A percentile compares a stretch with the other conserved stretches of the same genome.
Conservation (phyloP, 2,329 filamentous ascomycete genomes). For the Thielaviopsis populi region DNA sequence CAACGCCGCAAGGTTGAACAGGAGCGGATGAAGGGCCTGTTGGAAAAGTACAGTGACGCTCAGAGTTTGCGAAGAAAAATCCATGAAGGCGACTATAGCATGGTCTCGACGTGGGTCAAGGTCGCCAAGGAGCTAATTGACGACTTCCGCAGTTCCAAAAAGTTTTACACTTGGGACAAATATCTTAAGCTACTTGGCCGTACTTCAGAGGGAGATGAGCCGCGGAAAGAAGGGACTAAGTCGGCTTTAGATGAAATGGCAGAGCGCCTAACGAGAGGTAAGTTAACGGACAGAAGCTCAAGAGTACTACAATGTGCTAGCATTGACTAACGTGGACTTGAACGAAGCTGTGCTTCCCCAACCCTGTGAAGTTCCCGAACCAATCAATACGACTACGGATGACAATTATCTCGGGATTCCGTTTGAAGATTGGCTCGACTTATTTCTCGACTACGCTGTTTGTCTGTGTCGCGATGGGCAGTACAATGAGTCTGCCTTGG, state of each 20-base stretch:
- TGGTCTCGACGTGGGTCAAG: conserved; percentile 40
- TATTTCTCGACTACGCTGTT: conserved; percentile 79
- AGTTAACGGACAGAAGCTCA: conserved; percentile 20
- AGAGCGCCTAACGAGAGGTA: conserved; percentile 39
- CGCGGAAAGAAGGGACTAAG: conserved; percentile 22
- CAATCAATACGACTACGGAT: not conserved
- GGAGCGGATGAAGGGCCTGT: conserved; percentile 27
- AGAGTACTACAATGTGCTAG: not conserved
- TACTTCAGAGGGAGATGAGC: conserved; percentile 19
- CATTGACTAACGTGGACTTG: not conserved
- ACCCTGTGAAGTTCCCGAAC: conserved; percentile 12
- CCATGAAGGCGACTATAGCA: conserved; percentile 29
- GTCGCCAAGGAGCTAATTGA: conserved; percentile 45
- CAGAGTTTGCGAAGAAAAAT: conserved; percentile 30
- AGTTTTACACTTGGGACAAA: conserved; percentile 53
- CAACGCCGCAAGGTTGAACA: conserved; percentile 32
- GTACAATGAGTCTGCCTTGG: conserved; percentile 58
- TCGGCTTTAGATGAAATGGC: conserved; percentile 40
- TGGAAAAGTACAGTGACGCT: conserved; percentile 31
- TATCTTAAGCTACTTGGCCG: conserved; percentile 42
- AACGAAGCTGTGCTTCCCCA: conserved; percentile 17
- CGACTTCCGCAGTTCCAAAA: conserved; percentile 47
- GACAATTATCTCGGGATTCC: conserved; percentile 57
- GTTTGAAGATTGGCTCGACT: conserved; percentile 74
- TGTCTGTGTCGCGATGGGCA: conserved; percentile 54